phyloP scores from a whole-genome alignment of 345 rosid species.

The Melaleuca quinquenervia region DNA sequence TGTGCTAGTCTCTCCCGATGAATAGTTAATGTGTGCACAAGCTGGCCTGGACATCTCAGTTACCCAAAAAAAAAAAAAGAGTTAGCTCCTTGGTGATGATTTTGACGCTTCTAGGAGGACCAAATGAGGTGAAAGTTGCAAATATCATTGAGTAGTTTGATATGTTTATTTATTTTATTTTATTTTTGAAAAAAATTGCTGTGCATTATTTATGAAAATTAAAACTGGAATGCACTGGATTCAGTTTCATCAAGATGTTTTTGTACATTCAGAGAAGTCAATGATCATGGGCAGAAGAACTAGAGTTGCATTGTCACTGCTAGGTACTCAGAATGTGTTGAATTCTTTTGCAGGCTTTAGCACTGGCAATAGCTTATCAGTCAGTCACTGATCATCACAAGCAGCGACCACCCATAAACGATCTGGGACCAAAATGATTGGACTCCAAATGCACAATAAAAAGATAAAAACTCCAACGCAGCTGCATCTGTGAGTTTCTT shows the following conservation, averaged over 20 bases:
- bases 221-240: background rate
- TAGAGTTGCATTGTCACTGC: background rate
- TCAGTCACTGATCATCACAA: conserved; percentile 61
- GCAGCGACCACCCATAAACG: conserved; percentile 62
- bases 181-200: background rate
- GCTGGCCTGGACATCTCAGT: too few relatives aligned
- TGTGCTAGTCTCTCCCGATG: too few relatives aligned
- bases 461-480: conserved; percentile 30
- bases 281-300: background rate
- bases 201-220: background rate
- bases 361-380: conserved; percentile 84
- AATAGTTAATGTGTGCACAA: too few relatives aligned
- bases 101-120: background rate
- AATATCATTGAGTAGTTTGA: background rate
- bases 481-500: conserved; percentile 15
- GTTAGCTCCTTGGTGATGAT: background rate
- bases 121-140: background rate
- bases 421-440: conserved; percentile 53
- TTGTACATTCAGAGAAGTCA: background rate
- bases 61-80: too few relatives aligned
- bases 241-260: background rate
- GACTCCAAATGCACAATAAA: conserved; percentile 31
- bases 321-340: background rate
- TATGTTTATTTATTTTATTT: background rate
- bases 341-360: conserved; percentile 47